Evolutionary conservation across 192 early-diverging fungal species (phyloP).

Genomic region (Coemansia sp.): DNA sequence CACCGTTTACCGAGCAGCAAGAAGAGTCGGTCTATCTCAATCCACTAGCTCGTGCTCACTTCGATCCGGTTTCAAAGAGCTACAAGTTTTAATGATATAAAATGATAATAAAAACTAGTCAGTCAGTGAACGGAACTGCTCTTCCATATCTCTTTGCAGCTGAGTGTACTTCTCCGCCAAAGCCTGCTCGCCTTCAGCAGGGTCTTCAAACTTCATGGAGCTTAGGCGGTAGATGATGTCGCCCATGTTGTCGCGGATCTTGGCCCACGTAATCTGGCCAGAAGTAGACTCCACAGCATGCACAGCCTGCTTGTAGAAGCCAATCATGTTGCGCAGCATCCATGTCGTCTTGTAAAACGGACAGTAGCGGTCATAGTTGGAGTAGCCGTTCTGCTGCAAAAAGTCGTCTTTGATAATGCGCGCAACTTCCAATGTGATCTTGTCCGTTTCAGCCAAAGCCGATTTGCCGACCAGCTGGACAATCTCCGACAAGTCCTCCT

Average conservation of each 20-base stretch:
- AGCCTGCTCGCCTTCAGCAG: constrained; percentile 88
- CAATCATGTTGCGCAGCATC: constrained; percentile 97
- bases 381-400: constrained; percentile 99
- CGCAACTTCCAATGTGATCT: constrained; percentile 98
- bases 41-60: constrained; percentile 26
- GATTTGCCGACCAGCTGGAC: constrained; percentile 99
- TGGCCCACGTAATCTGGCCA: constrained; percentile 89
- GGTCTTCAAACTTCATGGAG: constrained; percentile 99
- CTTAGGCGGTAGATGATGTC: constrained; percentile 95
- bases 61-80: constrained; percentile 11
- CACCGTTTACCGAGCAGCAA: constrained; percentile 29
- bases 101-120: constrained; percentile 52
- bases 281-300: constrained; percentile 93
- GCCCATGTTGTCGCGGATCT: constrained; percentile 88
- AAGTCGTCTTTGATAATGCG: constrained; percentile 99
- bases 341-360: constrained; percentile 99
- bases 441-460: constrained; percentile 89
- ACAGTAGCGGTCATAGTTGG: constrained; percentile 97
- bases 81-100: constrained; percentile 20
- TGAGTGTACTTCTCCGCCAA: constrained; percentile 85
- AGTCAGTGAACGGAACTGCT: constrained; percentile 79
- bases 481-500: constrained; percentile 98
- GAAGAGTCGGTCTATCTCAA: constrained; percentile 22
- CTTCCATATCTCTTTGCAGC: constrained; percentile 94
- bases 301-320: constrained; percentile 90